phyloP scores from a whole-genome alignment of 345 rosid species.

The Rhodomyrtus tomentosa region DNA sequence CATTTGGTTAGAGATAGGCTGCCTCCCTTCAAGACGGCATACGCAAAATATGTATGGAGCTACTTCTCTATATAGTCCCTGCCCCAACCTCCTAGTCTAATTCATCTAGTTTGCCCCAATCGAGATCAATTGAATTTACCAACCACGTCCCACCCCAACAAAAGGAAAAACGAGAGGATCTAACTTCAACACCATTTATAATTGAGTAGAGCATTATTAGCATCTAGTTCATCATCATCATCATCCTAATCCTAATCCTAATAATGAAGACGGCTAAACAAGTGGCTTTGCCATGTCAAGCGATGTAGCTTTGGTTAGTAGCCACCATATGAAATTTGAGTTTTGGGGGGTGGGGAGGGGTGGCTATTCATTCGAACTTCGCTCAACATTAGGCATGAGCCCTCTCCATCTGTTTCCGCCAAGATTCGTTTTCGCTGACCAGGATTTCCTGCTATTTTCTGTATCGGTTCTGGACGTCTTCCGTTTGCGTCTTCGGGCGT shows the following conservation, averaged over 20 bases:
- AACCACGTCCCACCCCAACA: not conserved
- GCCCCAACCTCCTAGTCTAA: not conserved
- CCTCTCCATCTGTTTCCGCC: not conserved
- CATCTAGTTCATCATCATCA: not conserved
- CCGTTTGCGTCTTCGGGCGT: not conserved
- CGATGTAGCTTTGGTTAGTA: not conserved
- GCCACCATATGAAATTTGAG: too few species aligned
- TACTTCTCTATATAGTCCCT: not conserved
- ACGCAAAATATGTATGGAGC: not conserved
- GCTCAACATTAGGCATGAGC: not conserved
- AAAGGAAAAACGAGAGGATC: not conserved
- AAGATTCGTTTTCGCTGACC: not conserved
- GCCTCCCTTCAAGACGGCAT: not conserved
- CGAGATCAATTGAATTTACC: not conserved
- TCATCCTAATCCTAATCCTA: not conserved
- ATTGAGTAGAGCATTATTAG: not conserved
- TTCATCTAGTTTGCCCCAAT: not conserved
- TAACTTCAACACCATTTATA: not conserved
- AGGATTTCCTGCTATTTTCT: not conserved
- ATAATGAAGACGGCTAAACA: not conserved
- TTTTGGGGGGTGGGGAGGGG: too few species aligned
- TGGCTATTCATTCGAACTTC: too few species aligned
- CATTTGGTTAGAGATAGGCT: not conserved
- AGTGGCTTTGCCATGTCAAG: not conserved
- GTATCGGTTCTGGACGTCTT: not conserved